Percentiles rank a stretch among this genome's conserved stretches.
These are phyloP conservation scores for Gonium pectorale DNA, from an alignment of 139 green algal species.

Conservation along the genomic window DNA sequence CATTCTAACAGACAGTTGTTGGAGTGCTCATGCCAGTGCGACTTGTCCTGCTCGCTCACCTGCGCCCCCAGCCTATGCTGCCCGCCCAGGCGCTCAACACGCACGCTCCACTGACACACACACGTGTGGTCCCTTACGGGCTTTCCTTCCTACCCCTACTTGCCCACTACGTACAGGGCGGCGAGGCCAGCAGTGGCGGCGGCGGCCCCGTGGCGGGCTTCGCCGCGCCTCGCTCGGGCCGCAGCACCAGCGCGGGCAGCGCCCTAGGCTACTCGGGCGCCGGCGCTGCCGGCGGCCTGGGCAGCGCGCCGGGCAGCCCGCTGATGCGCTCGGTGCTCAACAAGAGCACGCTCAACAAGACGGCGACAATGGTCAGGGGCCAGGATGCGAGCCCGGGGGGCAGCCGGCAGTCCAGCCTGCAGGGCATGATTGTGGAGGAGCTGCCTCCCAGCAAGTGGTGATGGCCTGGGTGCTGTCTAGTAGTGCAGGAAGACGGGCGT, in stretches of 20 bases:
- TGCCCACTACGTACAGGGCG: too few species aligned
- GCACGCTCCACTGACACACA: too few species aligned
- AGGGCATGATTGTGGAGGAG: neutral
- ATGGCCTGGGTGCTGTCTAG: too few species aligned
- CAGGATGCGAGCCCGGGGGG: neutral
- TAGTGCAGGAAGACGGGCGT: too few species aligned
- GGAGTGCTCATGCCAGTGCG: too few species aligned
- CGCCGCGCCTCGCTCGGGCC: neutral
- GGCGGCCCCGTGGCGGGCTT: neutral
- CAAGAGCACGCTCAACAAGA: neutral
- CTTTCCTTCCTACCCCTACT: too few species aligned
- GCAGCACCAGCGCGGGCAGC: neutral
- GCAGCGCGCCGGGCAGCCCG: neutral
- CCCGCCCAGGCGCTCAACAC: too few species aligned
- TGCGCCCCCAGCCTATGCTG: too few species aligned
- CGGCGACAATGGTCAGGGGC: neutral
- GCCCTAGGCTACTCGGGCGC: neutral
- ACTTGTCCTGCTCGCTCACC: too few species aligned
- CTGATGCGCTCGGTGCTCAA: neutral
- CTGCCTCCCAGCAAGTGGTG: conserved; percentile 20
- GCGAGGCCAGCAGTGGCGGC: neutral
- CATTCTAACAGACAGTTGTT: too few species aligned
- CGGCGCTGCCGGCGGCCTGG: too few species aligned
- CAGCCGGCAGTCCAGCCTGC: neutral
- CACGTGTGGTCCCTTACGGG: too few species aligned